phyloP scores from a whole-genome alignment of 306 rosid species.

The Begonia masoniana region DNA sequence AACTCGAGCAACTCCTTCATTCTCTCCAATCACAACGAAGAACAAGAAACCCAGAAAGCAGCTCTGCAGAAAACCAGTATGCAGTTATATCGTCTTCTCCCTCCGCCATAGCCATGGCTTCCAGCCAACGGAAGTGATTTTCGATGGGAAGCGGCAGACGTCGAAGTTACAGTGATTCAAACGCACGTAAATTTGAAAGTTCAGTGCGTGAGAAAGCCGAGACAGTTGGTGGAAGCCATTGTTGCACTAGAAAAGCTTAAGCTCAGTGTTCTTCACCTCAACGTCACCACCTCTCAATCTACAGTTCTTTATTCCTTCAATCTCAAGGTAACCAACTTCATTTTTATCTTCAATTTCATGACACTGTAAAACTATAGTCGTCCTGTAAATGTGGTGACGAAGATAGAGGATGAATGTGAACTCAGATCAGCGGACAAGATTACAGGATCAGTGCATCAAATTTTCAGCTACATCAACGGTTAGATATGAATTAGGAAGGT shows the following conservation, averaged over 20 bases:
- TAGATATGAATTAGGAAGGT: no score
- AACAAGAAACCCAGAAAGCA: slow-evolving; percentile 8
- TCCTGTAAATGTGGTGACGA: no score
- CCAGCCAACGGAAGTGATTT: slow-evolving; percentile 14
- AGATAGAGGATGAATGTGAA: no score
- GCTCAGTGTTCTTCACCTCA: slow-evolving; percentile 68
- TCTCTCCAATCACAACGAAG: slow-evolving; percentile 35
- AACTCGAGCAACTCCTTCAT: slow-evolving; percentile 61
- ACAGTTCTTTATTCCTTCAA: slow-evolving; percentile 74
- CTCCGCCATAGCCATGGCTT: slow-evolving; percentile 48
- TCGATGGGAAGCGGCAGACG: slow-evolving; percentile 51
- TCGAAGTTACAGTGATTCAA: slow-evolving; percentile 84
- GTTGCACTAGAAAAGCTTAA: slow-evolving; percentile 47
- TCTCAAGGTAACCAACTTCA: slow-evolving; percentile 38
- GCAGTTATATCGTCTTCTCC: not conserved
- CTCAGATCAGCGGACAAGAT: no score
- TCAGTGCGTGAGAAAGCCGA: slow-evolving; percentile 33
- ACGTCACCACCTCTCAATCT: slow-evolving; percentile 41
- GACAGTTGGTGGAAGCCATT: slow-evolving; percentile 54
- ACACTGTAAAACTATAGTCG: no score
- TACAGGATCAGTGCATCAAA: no score
- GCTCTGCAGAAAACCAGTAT: not conserved
- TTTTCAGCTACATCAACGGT: no score
- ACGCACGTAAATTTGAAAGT: slow-evolving; percentile 77
- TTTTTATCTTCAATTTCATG: no score